Base-by-base conservation (phyloP, 352 stramenopile genomes). In the Globisporangium splendens region DNA sequence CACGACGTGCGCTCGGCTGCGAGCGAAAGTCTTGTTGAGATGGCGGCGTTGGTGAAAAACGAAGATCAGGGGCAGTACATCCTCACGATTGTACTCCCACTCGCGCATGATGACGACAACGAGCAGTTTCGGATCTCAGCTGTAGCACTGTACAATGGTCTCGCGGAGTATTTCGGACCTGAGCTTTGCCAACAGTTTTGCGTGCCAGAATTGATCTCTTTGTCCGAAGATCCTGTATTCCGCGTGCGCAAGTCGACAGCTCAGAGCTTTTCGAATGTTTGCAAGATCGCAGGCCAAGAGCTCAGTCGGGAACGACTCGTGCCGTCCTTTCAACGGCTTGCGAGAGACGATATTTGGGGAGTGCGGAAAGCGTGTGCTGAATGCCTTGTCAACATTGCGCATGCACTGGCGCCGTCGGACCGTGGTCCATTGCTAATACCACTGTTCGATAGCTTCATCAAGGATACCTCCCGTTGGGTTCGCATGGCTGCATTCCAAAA, bases 71-170 rank as follows among this genome's bases (percentile, higher is more conserved):
- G 83, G 11, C 74, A 87, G 33, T 77, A 97, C 64, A 80, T 98
- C 46, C 76, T 98, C 21, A 97, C 90, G 28, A 97, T 98, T 46
- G 91, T 97, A 28, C 56, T 98, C 20, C 75, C 79, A 54, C 71
- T 98, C 28, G 89, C 93, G 1, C 88, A 97, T 50, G 89, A 97
- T 57, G 89, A 96, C 48, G 74, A 93, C 65, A 91, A 92, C 48
- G 90, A 97, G 66, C 91, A 98, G 68, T 84, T 98, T 52, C 72
- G 95, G 35, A 98, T 98, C 59, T 97, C 96, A 17, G 87, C 92
- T 7, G 90, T 93, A 3, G 84, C 88, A 50, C 77, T 98, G 31
- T 88, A 98, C 65, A 95, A 96, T 43, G 91, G 96, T 52, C 69
- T 98, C 22, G 87, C 91, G 0, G 75, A 89, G 63, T 77, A 92